A percentile compares a stretch with the other conserved stretches of the same genome.
Conservation (phyloP, 345 rosid genomes). For the Eucalyptus pauciflora region DNA sequence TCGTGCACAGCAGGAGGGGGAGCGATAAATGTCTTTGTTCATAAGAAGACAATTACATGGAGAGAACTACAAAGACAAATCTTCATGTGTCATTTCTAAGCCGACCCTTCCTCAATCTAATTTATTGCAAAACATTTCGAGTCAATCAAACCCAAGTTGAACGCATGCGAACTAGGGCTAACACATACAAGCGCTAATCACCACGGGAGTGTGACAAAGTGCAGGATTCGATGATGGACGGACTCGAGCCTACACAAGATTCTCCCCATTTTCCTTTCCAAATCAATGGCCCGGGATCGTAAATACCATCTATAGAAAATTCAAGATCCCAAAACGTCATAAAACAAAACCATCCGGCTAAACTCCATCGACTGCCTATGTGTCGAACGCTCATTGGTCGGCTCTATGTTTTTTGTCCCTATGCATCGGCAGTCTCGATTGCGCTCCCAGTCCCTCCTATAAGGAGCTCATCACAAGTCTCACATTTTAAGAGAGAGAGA, state of each 20-base stretch:
- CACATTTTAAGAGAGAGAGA: not conserved
- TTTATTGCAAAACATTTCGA: not conserved
- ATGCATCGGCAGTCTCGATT: not conserved
- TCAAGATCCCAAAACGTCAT: not conserved
- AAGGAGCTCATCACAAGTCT: not conserved
- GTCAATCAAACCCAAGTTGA: not conserved
- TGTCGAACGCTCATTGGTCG: constrained; percentile 6
- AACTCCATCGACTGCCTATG: not conserved
- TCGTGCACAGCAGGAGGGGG: not conserved
- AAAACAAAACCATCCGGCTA: constrained; percentile 19
- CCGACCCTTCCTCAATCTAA: not conserved
- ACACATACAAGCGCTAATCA: not conserved
- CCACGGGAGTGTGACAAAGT: not conserved
- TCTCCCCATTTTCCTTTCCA: not conserved
- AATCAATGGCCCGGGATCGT: not conserved
- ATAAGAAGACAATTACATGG: no score
- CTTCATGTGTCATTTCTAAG: not conserved
- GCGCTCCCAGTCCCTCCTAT: not conserved
- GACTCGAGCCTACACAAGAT: not conserved
- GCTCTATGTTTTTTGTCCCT: not conserved
- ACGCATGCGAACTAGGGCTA: not conserved
- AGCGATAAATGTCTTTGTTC: not conserved
- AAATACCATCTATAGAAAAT: not conserved
- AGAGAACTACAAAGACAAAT: no score
- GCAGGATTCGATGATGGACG: not conserved